Evolutionary conservation across 1,139 yeast species (phyloP).

Genomic region (Lodderomyces parapsilosis): DNA sequence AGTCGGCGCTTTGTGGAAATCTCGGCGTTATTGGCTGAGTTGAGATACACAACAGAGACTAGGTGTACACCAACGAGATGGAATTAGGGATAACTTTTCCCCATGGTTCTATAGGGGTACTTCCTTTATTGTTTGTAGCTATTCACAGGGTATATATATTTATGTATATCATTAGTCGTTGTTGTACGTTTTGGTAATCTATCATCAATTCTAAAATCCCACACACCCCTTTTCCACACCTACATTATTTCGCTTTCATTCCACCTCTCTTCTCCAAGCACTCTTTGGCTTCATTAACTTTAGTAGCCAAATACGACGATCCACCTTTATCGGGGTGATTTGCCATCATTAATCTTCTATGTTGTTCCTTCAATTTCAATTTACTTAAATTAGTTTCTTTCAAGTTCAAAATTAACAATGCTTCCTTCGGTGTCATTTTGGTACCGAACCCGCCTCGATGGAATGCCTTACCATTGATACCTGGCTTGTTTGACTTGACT

Average conservation of each 20-base stretch:
- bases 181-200: background rate
- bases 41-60: too few species aligned
- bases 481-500: constrained; percentile 69
- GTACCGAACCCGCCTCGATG: constrained; percentile 85
- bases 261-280: constrained; percentile 83
- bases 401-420: constrained; percentile 80
- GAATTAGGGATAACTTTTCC: too few species aligned
- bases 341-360: constrained; percentile 82
- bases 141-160: background rate
- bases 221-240: background rate
- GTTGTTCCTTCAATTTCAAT: constrained; percentile 84
- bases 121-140: too few species aligned
- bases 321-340: constrained; percentile 99
- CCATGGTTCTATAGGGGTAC: too few species aligned
- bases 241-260: constrained; percentile 38
- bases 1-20: background rate
- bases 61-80: too few species aligned
- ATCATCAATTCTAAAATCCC: background rate
- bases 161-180: background rate
- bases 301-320: constrained; percentile 90
- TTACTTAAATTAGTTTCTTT: constrained; percentile 76
- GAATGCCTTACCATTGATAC: constrained; percentile 70
- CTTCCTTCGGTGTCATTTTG: constrained; percentile 90
- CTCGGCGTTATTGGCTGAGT: background rate
- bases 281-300: constrained; percentile 96